Conservation (phyloP, 306 rosid genomes). For the Alnus glutinosa region DNA sequence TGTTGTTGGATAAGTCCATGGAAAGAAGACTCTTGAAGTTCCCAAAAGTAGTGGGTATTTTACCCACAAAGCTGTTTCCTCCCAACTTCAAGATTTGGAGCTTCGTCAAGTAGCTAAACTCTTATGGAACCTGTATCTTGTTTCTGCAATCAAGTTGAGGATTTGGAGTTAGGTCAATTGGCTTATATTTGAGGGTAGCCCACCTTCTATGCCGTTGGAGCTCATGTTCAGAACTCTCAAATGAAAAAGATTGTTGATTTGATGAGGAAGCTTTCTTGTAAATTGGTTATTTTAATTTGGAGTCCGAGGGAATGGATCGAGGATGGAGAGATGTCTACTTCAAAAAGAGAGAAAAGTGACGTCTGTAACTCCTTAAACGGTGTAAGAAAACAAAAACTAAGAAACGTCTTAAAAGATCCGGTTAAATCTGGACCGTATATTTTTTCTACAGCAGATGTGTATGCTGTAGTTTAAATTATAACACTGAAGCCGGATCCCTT, state of each 20-base stretch:
- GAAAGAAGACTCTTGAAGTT: constrained; percentile 47
- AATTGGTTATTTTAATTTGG: constrained; percentile 30
- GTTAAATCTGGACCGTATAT: too few relatives aligned
- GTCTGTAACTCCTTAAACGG: too few relatives aligned
- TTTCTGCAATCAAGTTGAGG: constrained; percentile 51
- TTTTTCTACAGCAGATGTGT: too few relatives aligned
- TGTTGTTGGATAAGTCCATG: constrained; percentile 66
- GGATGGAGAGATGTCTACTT: constrained; percentile 43
- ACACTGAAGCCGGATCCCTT: too few relatives aligned
- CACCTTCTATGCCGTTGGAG: constrained; percentile 50
- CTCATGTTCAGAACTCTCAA: constrained; percentile 55
- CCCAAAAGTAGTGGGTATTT: constrained; percentile 49
- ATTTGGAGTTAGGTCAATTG: constrained; percentile 38
- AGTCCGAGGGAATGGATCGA: constrained; percentile 41
- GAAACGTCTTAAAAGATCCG: too few relatives aligned
- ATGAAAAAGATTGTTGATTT: constrained; percentile 36
- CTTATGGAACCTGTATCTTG: constrained; percentile 47
- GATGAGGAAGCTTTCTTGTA: too few relatives aligned
- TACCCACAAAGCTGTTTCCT: constrained; percentile 48
- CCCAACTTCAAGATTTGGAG: constrained; percentile 53
- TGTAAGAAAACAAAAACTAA: too few relatives aligned
- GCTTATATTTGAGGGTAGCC: constrained; percentile 49
- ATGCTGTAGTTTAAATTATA: too few relatives aligned
- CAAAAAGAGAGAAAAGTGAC: too few relatives aligned
- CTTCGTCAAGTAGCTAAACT: constrained; percentile 38